Evolutionary conservation across 2,329 filamentous ascomycete species (phyloP).

Genomic region (Trichoderma guizhouense): DNA sequence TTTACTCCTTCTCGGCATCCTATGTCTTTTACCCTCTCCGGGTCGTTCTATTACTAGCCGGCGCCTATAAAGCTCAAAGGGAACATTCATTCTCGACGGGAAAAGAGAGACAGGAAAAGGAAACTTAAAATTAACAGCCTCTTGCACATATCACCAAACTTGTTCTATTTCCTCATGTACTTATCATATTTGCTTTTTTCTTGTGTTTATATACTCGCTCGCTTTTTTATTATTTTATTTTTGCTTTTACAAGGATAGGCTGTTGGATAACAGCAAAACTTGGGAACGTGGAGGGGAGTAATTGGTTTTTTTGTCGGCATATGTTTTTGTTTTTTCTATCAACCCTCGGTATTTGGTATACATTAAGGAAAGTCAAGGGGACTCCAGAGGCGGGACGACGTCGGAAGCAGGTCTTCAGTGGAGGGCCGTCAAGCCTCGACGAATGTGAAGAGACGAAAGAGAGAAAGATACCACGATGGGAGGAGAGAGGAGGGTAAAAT

Average conservation of each 20-base stretch:
- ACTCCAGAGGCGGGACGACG: not conserved
- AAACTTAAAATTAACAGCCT: not conserved
- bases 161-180: slow-evolving; percentile 19
- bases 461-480: slow-evolving; percentile 15
- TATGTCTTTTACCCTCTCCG: not conserved
- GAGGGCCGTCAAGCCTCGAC: not conserved
- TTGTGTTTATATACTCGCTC: slow-evolving; percentile 16
- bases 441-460: slow-evolving; percentile 9
- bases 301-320: slow-evolving; percentile 6
- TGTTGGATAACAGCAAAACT: slow-evolving; percentile 15
- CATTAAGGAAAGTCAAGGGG: not conserved
- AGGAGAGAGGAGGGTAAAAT: not conserved
- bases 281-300: slow-evolving; percentile 3
- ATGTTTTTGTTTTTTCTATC: not conserved
- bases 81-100: not conserved
- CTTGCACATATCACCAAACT: slow-evolving; percentile 11
- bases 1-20: not conserved
- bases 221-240: slow-evolving; percentile 19
- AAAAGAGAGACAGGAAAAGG: not conserved
- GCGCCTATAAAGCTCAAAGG: not conserved
- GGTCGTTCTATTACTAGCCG: not conserved
- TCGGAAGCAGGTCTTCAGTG: slow-evolving; percentile 18
- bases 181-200: slow-evolving; percentile 22
- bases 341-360: slow-evolving; percentile 4
- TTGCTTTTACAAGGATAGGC: slow-evolving; percentile 3